Evolutionary conservation across 202 grass and related monocot species (phyloP), one percentile per base, ranked within the genome.

Genomic region (Schoenoplectus triqueter): DNA sequence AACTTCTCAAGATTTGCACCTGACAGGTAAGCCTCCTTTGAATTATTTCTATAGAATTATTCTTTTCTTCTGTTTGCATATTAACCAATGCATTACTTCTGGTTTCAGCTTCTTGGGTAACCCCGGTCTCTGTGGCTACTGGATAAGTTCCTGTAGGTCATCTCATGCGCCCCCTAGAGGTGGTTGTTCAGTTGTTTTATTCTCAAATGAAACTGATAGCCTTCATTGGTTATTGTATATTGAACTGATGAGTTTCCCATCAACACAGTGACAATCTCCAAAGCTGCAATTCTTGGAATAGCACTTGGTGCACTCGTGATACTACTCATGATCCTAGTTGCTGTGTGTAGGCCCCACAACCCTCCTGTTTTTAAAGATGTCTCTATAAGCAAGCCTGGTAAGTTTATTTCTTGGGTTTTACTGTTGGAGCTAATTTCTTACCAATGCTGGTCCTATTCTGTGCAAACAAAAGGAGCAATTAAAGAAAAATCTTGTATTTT

Each of bases 41-140:
- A 84, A 73, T 64, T 79, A 74, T 80, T 51, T 11, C 14, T 21
- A 81, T 73, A 66, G 2, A 22, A 54, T 71, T 85, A 48, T 0
- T 7, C 4, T 59, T 76, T 85, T 31, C 20, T 66, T 45, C 7
- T 78, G 10, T 11, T 56, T 55, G 11, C 11, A 14, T 8, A 49
- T 50, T 42, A 70, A 83, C 21, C 7, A 19, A 31, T 31, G 31
- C 31, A 60, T 2, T 55, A 52, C 2, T 46, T 19, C 80, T 82
- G 20, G 63, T 56, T 85, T 77, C 72, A 99, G 97, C 79, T 99
- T 99, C 62, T 80, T 96, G 74, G 97, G 93, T 77, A 99, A 99
- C 89, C 91, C 92, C 73, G 87, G 87, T 42, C 92, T 99, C 49
- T 99, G 93, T 80, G 97, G 97, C 82, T 99, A 96, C 87, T 99